Percentiles rank a stretch among this genome's conserved stretches.
Evolutionary conservation across 441 rosid species (phyloP).

Genomic region (Arabidopsis lyrata): DNA sequence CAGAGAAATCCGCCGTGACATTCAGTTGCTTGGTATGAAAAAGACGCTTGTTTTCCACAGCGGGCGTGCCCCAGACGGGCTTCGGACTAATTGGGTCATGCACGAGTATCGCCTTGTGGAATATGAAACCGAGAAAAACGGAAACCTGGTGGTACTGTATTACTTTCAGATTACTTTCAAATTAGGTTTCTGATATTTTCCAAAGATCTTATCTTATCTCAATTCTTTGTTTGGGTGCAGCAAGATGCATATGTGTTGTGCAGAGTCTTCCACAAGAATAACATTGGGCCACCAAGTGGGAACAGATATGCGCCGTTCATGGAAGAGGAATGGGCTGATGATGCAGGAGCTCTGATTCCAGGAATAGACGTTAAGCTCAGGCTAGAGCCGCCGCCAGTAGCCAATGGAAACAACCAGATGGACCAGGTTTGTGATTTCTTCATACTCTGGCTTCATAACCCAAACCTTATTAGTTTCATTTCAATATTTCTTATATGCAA

Average conservation of each 20-base stretch:
- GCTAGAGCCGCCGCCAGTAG: conserved; percentile 48
- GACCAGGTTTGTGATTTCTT: conserved; percentile 39
- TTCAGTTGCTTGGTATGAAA: conserved; percentile 73
- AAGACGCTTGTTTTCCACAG: conserved; percentile 88
- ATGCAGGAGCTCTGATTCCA: conserved; percentile 60
- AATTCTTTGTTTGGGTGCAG: conserved; percentile 49
- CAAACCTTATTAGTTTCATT: conserved; percentile 17
- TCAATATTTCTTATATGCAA: conserved; percentile 18
- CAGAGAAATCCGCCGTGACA: conserved; percentile 63
- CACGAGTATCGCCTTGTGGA: conserved; percentile 92
- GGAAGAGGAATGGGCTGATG: conserved; percentile 95
- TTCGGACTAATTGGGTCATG: conserved; percentile 95
- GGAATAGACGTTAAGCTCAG: conserved; percentile 58
- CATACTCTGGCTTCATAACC: conserved; percentile 21
- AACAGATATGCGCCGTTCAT: conserved; percentile 88
- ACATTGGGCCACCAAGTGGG: conserved; percentile 91
- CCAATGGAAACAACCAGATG: conserved; percentile 35
- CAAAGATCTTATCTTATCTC: conserved; percentile 3
- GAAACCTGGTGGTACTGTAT: conserved; percentile 58
- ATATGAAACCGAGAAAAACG: conserved; percentile 59
- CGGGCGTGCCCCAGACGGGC: conserved; percentile 92
- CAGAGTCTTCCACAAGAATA: conserved; percentile 88
- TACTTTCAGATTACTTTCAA: neutral
- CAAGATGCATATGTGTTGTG: conserved; percentile 83
- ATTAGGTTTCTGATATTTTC: conserved; percentile 3